These are phyloP conservation scores for Cyberlindnera xishuangbannaensis DNA, from an alignment of 805 yeast species.

Conservation along the genomic window DNA sequence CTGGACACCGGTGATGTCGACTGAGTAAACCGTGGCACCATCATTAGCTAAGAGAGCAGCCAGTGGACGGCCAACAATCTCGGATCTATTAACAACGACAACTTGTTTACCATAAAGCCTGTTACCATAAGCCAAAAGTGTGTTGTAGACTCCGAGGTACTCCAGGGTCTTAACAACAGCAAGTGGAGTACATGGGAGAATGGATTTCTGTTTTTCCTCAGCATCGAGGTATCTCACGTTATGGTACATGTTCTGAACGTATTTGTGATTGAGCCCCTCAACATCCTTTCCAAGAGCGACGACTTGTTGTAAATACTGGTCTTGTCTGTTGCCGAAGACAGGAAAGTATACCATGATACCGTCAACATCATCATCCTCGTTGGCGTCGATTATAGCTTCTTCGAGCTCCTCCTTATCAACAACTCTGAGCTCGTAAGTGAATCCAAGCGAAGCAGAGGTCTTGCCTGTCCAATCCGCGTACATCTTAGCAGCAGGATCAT, in stretches of 20 bases:
- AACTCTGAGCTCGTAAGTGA: slow-evolving; percentile 71
- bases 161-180: slow-evolving; percentile 93
- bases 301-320: slow-evolving; percentile 91
- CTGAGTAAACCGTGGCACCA: slow-evolving; percentile 94
- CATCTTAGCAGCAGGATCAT: slow-evolving; percentile 92
- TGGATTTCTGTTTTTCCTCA: slow-evolving; percentile 63
- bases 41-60: slow-evolving; percentile 96
- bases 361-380: slow-evolving; percentile 65
- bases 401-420: slow-evolving; percentile 77
- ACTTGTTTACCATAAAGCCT: slow-evolving; percentile 89
- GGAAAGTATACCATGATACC: slow-evolving; percentile 98
- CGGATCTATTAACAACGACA: slow-evolving; percentile 87
- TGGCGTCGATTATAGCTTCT: slow-evolving; percentile 76
- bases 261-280: slow-evolving; percentile 88
- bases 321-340: slow-evolving; percentile 92
- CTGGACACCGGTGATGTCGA: slow-evolving; percentile 82
- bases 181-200: slow-evolving; percentile 93
- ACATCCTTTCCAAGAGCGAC: slow-evolving; percentile 91
- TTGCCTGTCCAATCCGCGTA: slow-evolving; percentile 96
- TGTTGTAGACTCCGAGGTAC: slow-evolving; percentile 81
- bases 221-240: slow-evolving; percentile 80
- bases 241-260: slow-evolving; percentile 92
- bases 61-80: slow-evolving; percentile 94
- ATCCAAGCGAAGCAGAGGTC: slow-evolving; percentile 82
- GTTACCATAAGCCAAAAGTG: slow-evolving; percentile 79